These are phyloP conservation scores for Yamadazyma ubonensis DNA, from an alignment of 805 yeast genomes.

Conservation along the genomic window DNA sequence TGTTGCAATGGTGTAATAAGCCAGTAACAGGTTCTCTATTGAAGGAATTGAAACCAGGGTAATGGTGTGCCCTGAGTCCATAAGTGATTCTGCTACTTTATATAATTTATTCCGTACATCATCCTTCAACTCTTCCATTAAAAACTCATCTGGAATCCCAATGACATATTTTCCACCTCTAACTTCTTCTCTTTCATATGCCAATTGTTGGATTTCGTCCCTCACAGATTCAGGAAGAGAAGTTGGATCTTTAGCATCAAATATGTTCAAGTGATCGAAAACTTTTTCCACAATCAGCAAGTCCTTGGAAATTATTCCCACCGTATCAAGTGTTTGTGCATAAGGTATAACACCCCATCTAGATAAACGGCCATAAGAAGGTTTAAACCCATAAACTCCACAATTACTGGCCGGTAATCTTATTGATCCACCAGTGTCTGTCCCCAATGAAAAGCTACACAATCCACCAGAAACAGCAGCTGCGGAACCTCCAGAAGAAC, in stretches of 20 bases:
- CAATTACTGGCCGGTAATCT: conserved; percentile 89
- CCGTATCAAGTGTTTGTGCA: conserved; percentile 93
- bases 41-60: conserved; percentile 70
- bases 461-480: conserved; percentile 78
- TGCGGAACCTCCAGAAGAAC: conserved; percentile 96
- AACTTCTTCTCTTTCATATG: conserved; percentile 15
- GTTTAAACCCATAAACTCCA: conserved; percentile 85
- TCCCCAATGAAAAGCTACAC: conserved; percentile 79
- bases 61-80: conserved; percentile 50
- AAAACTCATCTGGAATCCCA: conserved; percentile 74
- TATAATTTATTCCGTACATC: conserved; percentile 50
- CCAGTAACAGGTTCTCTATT: conserved; percentile 63
- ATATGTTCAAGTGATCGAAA: conserved; percentile 53
- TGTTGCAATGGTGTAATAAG: conserved; percentile 85
- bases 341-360: conserved; percentile 90
- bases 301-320: conserved; percentile 70
- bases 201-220: conserved; percentile 17
- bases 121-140: conserved; percentile 52
- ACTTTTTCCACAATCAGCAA: conserved; percentile 46
- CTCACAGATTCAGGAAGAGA: conserved; percentile 44
- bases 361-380: conserved; percentile 88
- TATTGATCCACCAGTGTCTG: conserved; percentile 98
- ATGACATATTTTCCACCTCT: conserved; percentile 38
- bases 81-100: conserved; percentile 43
- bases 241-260: conserved; percentile 82